Evolutionary conservation across 192 early-diverging fungal species (phyloP).

Genomic region (Lobosporangium transversale): DNA sequence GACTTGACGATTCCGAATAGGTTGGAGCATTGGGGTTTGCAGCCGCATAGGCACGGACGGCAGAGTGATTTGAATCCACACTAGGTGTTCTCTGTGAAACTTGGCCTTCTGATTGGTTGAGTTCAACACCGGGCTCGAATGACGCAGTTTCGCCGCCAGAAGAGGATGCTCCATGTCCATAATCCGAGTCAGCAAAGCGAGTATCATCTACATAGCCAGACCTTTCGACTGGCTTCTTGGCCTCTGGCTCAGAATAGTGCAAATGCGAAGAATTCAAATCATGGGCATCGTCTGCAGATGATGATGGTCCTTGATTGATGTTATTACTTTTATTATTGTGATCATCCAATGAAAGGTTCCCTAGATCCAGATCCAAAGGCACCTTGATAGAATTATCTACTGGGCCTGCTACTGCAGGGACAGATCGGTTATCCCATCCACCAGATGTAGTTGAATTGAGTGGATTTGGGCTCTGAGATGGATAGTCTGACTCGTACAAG

Average conservation of each 20-base stretch:
- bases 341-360: conserved; percentile 39
- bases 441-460: conserved; percentile 4
- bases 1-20: conserved; percentile 6
- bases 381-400: background rate
- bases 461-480: conserved; percentile 24
- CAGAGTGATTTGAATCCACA: conserved; percentile 6
- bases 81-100: conserved; percentile 2
- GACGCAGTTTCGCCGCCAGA: background rate
- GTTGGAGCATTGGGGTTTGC: conserved; percentile 14
- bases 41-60: conserved; percentile 21
- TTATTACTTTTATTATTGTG: background rate
- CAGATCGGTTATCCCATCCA: background rate
- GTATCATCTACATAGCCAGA: conserved; percentile 44
- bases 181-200: conserved; percentile 39
- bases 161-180: conserved; percentile 1
- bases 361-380: conserved; percentile 25
- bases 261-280: conserved; percentile 16
- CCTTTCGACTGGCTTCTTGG: conserved; percentile 39
- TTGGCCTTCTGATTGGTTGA: background rate
- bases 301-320: background rate
- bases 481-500: conserved; percentile 35
- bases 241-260: conserved; percentile 36
- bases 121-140: background rate
- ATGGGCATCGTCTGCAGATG: background rate
- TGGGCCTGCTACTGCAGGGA: background rate